These are phyloP conservation scores for Coemansia sp. DNA, from an alignment of 192 early-diverging fungal genomes.

Conservation along the genomic window DNA sequence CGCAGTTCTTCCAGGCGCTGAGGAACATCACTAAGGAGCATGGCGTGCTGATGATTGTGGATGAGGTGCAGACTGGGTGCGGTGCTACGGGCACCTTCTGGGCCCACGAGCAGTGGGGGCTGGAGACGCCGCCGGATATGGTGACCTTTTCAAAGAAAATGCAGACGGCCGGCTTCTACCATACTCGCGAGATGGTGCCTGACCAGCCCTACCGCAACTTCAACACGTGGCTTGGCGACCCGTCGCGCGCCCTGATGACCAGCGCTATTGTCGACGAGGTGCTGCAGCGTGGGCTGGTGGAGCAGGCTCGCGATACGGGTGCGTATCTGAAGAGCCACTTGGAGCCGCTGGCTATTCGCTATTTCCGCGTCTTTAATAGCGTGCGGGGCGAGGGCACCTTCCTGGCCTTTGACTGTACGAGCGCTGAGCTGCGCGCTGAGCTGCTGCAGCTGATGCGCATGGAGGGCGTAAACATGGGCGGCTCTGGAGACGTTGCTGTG, in stretches of 20 bases:
- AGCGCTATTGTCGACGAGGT: slow-evolving; percentile 64
- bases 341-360: slow-evolving; percentile 48
- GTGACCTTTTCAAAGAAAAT: slow-evolving; percentile 80
- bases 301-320: slow-evolving; percentile 56
- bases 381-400: slow-evolving; percentile 68
- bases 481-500: slow-evolving; percentile 60
- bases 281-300: slow-evolving; percentile 52
- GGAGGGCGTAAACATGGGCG: slow-evolving; percentile 68
- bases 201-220: slow-evolving; percentile 65
- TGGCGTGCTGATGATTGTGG: slow-evolving; percentile 70
- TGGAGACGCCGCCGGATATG: slow-evolving; percentile 66
- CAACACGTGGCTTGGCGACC: slow-evolving; percentile 79
- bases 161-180: slow-evolving; percentile 73
- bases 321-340: slow-evolving; percentile 58
- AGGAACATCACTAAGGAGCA: slow-evolving; percentile 57
- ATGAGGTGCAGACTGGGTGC: slow-evolving; percentile 77
- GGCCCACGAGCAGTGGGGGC: slow-evolving; percentile 73
- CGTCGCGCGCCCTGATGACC: slow-evolving; percentile 61
- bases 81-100: slow-evolving; percentile 72
- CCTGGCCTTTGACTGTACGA: slow-evolving; percentile 67
- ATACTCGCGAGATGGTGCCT: slow-evolving; percentile 58
- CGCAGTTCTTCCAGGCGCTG: slow-evolving; percentile 64
- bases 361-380: slow-evolving; percentile 49
- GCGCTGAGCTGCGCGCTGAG: slow-evolving; percentile 48
- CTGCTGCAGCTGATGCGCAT: slow-evolving; percentile 59